Evolutionary conservation across 768 basidiomycete species (phyloP), one percentile per base, ranked within the genome.

Genomic region (Leccinum incarnatum): DNA sequence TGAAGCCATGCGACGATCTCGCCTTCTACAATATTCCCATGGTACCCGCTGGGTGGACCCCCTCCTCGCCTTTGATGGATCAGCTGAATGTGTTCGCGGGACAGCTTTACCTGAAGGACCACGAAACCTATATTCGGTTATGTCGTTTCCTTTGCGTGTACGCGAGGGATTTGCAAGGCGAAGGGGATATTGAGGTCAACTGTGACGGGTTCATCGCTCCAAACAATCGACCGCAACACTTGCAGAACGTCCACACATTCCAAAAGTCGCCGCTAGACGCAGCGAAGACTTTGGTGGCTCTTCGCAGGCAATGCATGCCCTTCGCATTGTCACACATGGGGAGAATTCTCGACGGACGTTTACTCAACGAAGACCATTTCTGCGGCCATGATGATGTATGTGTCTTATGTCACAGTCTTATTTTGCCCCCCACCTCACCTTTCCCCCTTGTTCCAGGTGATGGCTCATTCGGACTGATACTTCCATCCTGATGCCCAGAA

Each of bases 301-400:
- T 74, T 47, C 73, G 78, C 8, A 72, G 79, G 64, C 81, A 77
- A 56, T 78, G 78, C 5, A 65, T 74, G 65, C 59, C 63, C 10
- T 80, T 72, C 59, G 51, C 61, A n/a, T 51, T 52, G 30, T 80
- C 79, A 4, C 77, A 81, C 58, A 63, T 80, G 63, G 79, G 80
- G 4, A 74, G 73, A 51, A 67, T 80, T 36, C 50, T 81, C 25
- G 60, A 70, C 46, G 71, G 65, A 25, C 64, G 64, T 27, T 21
- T 60, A 3, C 59, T 78, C 32, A 60, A 57, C 0, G 51, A 60
- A 53, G 57, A 27, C 0, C 56, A 64, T 55, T 64, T 63, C 29
- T 6, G 32, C 25, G 27, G 2, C 10, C 0, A 3, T 34, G 54
- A 61, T 37, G 21, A 47, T 23, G 46, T 47, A 47, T 14, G 21